A percentile compares a stretch with the other conserved stretches of the same genome.
These are phyloP conservation scores for Fomitopsis betulina DNA, from an alignment of 1,284 basidiomycete genomes.

Conservation along the genomic window DNA sequence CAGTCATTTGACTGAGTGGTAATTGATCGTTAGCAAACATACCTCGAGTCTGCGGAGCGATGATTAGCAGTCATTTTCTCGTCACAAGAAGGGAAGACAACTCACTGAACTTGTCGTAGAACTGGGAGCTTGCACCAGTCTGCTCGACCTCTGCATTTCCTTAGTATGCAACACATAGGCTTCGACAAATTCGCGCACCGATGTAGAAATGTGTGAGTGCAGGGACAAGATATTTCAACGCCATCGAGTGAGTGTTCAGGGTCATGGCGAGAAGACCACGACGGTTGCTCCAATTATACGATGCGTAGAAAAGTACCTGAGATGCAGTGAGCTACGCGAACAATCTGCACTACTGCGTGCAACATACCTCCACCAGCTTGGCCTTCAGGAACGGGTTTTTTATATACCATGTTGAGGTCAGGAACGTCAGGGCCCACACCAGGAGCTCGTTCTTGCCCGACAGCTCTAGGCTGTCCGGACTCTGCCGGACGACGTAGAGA, in stretches of 20 bases:
- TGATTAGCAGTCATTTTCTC: neutral
- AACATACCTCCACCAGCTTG: constrained; percentile 86
- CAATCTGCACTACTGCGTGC: neutral
- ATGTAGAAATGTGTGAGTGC: constrained; percentile 95
- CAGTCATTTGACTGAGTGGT: neutral
- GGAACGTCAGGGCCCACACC: constrained; percentile 87
- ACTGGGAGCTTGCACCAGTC: constrained; percentile 96
- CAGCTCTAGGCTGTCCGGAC: constrained; percentile 78
- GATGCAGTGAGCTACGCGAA: neutral
- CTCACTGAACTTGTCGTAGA: constrained; percentile 97
- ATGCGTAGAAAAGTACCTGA: constrained; percentile 84
- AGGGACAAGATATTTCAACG: constrained; percentile 87
- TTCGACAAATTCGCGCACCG: constrained; percentile 42
- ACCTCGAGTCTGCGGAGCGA: neutral
- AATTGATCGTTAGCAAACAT: neutral
- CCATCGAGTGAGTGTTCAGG: constrained; percentile 82
- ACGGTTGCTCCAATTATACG: constrained; percentile 73
- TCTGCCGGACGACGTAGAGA: constrained; percentile 74
- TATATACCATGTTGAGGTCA: constrained; percentile 94
- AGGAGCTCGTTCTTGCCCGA: constrained; percentile 87
- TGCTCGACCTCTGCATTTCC: constrained; percentile 81
- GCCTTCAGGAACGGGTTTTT: constrained; percentile 98
- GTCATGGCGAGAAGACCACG: constrained; percentile 77
- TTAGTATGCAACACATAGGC: neutral
- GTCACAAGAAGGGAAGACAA: constrained; percentile 14